A percentile compares a stretch with the other conserved stretches of the same genome.
Evolutionary conservation across 2,329 filamentous ascomycete species (phyloP).

Genomic region (Dendrostoma leiphaemia): DNA sequence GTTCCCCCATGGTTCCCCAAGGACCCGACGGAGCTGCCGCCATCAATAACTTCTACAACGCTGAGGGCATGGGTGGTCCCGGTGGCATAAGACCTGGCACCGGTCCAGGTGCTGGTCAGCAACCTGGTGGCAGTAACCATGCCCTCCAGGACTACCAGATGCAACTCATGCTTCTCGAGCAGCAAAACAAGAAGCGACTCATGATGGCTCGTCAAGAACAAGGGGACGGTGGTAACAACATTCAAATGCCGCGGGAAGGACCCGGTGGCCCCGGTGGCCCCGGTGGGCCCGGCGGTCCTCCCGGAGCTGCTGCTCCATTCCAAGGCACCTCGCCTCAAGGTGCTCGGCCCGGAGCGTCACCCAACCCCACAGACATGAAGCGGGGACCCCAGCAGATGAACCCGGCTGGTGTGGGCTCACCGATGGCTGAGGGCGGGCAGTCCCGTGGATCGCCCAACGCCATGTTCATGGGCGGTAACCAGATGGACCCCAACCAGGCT

Average conservation of each 20-base stretch:
- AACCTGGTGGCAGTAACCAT: slow-evolving; percentile 65
- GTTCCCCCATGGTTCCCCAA: slow-evolving; percentile 77
- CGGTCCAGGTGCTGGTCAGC: slow-evolving; percentile 45
- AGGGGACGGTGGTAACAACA: slow-evolving; percentile 59
- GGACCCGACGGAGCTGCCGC: slow-evolving; percentile 62
- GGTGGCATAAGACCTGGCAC: slow-evolving; percentile 54
- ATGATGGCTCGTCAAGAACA: slow-evolving; percentile 81
- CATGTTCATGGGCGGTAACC: slow-evolving; percentile 59
- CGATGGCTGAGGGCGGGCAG: slow-evolving; percentile 66
- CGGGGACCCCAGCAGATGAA: slow-evolving; percentile 73
- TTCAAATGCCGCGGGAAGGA: slow-evolving; percentile 49
- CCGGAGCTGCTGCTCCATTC: slow-evolving; percentile 44
- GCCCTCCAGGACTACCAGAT: slow-evolving; percentile 87
- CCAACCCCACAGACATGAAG: slow-evolving; percentile 77
- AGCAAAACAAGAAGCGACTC: slow-evolving; percentile 83
- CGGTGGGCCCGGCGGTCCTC: slow-evolving; percentile 43
- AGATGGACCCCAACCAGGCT: slow-evolving; percentile 60
- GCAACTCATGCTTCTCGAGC: slow-evolving; percentile 83
- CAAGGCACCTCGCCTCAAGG: slow-evolving; percentile 69
- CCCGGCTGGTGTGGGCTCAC: slow-evolving; percentile 66
- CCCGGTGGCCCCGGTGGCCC: slow-evolving; percentile 52
- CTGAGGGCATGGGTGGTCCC: slow-evolving; percentile 55
- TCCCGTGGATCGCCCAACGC: slow-evolving; percentile 65
- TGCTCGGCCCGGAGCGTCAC: slow-evolving; percentile 68
- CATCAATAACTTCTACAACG: slow-evolving; percentile 62